Base-by-base conservation (phyloP, 345 rosid genomes). In the Microthlaspi erraticum region DNA sequence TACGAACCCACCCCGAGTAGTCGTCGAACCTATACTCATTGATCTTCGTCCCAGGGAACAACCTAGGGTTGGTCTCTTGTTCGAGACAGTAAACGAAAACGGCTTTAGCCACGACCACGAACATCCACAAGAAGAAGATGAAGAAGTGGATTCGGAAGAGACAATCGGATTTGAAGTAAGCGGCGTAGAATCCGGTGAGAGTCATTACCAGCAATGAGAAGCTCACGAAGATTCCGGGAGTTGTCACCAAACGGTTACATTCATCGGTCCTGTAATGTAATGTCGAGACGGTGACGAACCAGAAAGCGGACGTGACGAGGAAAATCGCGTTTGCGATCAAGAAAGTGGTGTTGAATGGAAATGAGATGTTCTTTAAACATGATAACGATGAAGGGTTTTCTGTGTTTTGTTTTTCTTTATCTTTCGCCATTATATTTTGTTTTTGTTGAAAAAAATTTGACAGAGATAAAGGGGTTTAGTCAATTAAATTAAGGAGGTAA, bases 71-170 rank as follows among this genome's bases (percentile, higher is more conserved):
- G 20, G 49, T 48, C 41, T 76, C 75, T 2, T 63, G 33, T 0
- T 63, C 3, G 1, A 76, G 66, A 70, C 56, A 10, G 12, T 20
- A 31, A 5, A 70, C 66, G 16, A 69, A 55, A 8, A 69, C 39
- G 3, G 78, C 64, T 75, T 68, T 70, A 7, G 79, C 51, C 41
- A 69, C 60, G 14, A 76, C 26, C 5, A 70, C 66, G 9, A 76
- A 55, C 66, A 76, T 63, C 79, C 79, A 76, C 61, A 76, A 63
- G 79, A 76, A 70, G 48, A 70, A 62, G 20, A 76, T 54, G 60
- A 76, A 76, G 75, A 70, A 70, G 46, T 76, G 51, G 1, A 76
- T 70, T 39, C 79, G 44, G 33, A 63, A 76, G 12, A 76, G 55
- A 64, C 75, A 76, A 56, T 76, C 79, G 10, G 79, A 76, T 63